Evolutionary conservation across 305 asterid genomes (phyloP), one percentile per base, ranked within the genome.

Genomic region (Solanum chacoense): DNA sequence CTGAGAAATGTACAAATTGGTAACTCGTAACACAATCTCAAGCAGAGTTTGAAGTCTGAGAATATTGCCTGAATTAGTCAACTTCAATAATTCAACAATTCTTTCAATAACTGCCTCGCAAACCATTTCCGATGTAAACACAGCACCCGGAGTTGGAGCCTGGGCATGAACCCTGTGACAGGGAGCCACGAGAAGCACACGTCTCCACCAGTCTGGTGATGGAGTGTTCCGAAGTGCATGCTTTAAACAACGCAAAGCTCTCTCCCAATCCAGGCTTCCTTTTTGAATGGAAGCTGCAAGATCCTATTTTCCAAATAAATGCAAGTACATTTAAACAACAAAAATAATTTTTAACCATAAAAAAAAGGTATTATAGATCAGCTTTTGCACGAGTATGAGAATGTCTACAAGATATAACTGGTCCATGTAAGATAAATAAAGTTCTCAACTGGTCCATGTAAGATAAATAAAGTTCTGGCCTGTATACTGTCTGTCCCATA

Each of bases 191-290:
- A 97, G 97, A 88, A 97, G 94, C 89, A 97, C 99, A 78, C 98
- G 98, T 85, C 96, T 96, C 99, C 99, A 97, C 99, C 99, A 97
- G 90, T 97, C 99, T 9, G 98, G 99, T 69, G 99, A 96, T 92
- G 99, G 99, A 88, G 98, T 94, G 92, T 94, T 96, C 89, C 99
- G 98, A 88, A 97, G 95, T 89, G 99, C 98, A 93, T 97, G 99
- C 91, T 99, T 95, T 90, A 97, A 91, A 88, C 98, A 96, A 91
- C 99, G 95, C 88, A 97, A 91, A 88, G 99, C 99, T 91, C 99
- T 90, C 92, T 97, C 99, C 99, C 99, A 97, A 91, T 97, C 99
- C 88, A 96, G 94, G 93, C 97, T 96, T 91, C 98, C 99, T 94
- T 94, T 95, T 93, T 93, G 99, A 90, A 97, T 95, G 90, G 98